phyloP scores from a whole-genome alignment of 345 rosid species.

The Dipteronia sinensis region DNA sequence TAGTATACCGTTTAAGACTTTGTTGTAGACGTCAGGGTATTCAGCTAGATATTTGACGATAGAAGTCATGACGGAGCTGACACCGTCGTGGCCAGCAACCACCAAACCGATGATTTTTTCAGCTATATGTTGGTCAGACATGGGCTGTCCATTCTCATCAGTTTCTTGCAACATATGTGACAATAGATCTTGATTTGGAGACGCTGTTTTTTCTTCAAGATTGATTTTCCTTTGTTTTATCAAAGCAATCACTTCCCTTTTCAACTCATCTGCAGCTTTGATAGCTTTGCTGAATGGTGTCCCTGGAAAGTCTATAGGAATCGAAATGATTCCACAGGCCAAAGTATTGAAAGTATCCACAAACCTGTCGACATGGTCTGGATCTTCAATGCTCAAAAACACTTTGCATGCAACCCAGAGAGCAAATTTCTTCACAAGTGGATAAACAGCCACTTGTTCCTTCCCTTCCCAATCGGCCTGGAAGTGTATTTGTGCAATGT shows the following conservation, averaged over 20 bases:
- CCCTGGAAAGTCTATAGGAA: slow-evolving; percentile 12
- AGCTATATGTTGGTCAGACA: slow-evolving; percentile 25
- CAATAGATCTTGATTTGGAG: slow-evolving; percentile 21
- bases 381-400: slow-evolving; percentile 32
- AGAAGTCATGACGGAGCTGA: too few species aligned
- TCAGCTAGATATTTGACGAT: too few species aligned
- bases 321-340: slow-evolving; percentile 14
- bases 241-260: slow-evolving; percentile 10
- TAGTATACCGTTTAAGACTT: too few species aligned
- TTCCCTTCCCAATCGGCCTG: slow-evolving; percentile 33
- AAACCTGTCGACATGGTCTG: background rate
- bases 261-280: background rate
- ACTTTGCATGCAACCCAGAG: slow-evolving; percentile 38
- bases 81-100: slow-evolving; percentile 23
- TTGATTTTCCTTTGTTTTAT: slow-evolving; percentile 20
- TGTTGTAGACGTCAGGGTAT: too few species aligned
- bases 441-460: slow-evolving; percentile 29
- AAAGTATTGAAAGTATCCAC: background rate
- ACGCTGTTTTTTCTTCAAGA: slow-evolving; percentile 10
- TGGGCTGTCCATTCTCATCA: slow-evolving; percentile 22
- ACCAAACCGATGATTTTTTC: slow-evolving; percentile 26
- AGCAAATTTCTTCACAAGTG: slow-evolving; percentile 37
- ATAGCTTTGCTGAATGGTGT: slow-evolving; percentile 10
- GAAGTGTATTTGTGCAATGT: slow-evolving; percentile 32
- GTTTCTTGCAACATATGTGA: slow-evolving; percentile 25